Percentiles rank a stretch among this genome's conserved stretches.
These are phyloP conservation scores for Bipolaris sorokiniana DNA, from an alignment of 2,329 filamentous ascomycete species.

Conservation along the genomic window DNA sequence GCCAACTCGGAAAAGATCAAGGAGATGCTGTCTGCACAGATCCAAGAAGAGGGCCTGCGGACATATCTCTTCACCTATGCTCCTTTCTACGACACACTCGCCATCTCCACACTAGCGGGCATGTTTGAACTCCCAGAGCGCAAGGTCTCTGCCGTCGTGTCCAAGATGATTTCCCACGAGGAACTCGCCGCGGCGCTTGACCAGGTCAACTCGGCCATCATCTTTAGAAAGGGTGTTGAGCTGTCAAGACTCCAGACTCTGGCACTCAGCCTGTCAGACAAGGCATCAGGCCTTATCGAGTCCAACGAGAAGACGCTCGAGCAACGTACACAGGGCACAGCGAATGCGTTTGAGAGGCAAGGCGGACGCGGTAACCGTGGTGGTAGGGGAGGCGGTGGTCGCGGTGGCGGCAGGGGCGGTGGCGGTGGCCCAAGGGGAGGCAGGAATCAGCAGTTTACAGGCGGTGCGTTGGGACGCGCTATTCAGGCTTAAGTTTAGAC, in stretches of 20 bases:
- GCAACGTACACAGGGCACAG: constrained; percentile 93
- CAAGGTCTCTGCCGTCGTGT: constrained; percentile 94
- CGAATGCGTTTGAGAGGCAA: constrained; percentile 94
- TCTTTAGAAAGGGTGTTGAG: constrained; percentile 99
- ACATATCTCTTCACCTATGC: constrained; percentile 99
- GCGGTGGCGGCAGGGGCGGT: constrained; percentile 63
- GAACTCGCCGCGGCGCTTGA: constrained; percentile 95
- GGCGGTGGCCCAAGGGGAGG: constrained; percentile 63
- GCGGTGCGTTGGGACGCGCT: constrained; percentile 72
- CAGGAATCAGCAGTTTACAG: constrained; percentile 80
- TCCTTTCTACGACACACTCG: constrained; percentile 97
- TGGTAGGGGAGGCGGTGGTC: constrained; percentile 60
- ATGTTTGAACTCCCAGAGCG: constrained; percentile 95
- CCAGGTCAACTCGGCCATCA: constrained; percentile 95
- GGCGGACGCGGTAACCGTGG: constrained; percentile 79
- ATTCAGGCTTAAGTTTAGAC: constrained; percentile 53
- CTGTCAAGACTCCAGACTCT: constrained; percentile 94
- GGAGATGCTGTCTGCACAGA: constrained; percentile 94
- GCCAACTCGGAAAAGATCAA: constrained; percentile 92
- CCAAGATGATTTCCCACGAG: constrained; percentile 99
- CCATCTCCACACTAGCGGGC: constrained; percentile 78
- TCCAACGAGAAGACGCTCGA: constrained; percentile 96
- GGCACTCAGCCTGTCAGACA: constrained; percentile 91
- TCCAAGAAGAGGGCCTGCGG: constrained; percentile 96
- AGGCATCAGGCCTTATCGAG: constrained; percentile 94